Percentiles rank a stretch among this genome's conserved stretches.
phyloP scores from a whole-genome alignment of 495 filamentous ascomycete genomes.

The Aspergillus diversus region DNA sequence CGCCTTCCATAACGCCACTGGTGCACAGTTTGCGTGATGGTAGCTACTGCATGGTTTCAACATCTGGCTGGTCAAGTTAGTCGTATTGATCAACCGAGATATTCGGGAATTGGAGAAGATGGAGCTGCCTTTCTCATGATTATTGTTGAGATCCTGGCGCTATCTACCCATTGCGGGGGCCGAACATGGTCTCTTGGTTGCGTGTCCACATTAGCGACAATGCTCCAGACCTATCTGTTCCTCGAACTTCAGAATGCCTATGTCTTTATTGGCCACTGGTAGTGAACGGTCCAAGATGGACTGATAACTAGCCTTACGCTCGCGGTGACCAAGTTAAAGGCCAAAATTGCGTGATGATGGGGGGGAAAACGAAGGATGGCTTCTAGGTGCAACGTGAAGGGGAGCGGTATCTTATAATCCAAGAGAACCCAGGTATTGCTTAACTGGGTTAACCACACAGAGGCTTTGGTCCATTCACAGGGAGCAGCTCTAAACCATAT shows the following conservation, averaged over 20 bases:
- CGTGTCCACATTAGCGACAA: not conserved
- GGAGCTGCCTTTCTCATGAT: not conserved
- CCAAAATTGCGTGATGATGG: conserved; percentile 24
- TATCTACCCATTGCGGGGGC: not conserved
- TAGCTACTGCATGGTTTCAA: conserved; percentile 1
- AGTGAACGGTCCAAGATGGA: conserved; percentile 2
- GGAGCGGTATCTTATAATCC: conserved; percentile 15
- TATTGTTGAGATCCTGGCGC: not conserved
- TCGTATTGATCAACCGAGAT: not conserved
- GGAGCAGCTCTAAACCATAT: not conserved
- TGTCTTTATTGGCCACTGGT: conserved; percentile 15
- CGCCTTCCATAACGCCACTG: conserved; percentile 27
- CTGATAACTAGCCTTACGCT: not conserved
- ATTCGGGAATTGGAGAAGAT: not conserved
- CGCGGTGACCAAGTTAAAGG: not conserved
- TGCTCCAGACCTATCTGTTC: not conserved
- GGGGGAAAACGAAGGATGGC: not conserved
- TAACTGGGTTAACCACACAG: conserved; percentile 6
- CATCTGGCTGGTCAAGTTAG: not conserved
- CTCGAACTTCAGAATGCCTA: not conserved
- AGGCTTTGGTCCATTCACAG: conserved; percentile 2
- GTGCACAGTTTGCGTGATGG: conserved; percentile 25
- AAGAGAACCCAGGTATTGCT: not conserved
- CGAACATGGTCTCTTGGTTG: not conserved
- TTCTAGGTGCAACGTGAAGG: not conserved